Evolutionary conservation across 345 rosid genomes (phyloP), one percentile per base, ranked within the genome.

Genomic region (Moricandia moricandioides): DNA sequence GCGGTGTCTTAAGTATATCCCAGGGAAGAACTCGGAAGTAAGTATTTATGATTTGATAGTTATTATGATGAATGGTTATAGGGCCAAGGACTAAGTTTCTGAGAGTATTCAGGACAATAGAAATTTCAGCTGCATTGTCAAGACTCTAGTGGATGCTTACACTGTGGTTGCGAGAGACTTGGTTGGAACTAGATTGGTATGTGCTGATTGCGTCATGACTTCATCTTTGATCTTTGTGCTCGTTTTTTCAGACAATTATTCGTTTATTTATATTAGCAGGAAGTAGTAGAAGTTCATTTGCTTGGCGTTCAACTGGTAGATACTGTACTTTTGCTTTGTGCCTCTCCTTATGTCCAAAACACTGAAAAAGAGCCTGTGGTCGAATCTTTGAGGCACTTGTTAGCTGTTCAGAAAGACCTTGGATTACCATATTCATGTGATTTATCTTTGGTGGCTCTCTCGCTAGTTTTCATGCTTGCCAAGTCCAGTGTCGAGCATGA

Each of bases 401-500:
- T 91, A 80, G 78, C 79, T 70, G 82, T 82, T 69, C 96, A 89
- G 74, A 85, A 80, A 79, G 94, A 88, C 80, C 87, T 89, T 57
- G 82, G 80, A 57, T 79, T 93, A 80, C 75, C 66, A 37, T 89
- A 83, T 81, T 65, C 71, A 47, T 84, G 58, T 49, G 89, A 86
- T 75, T 65, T 88, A 37, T 85, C 87, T 17, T 74, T 91, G 65
- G 81, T 78, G 65, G 62, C 82, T 39, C 82, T 85, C 58, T 91
- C 91, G 58, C 78, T 91, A 63, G 77, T 86, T 80, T 39, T 69
- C 74, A 71, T 85, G 74, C 90, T 94, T 68, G 65, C 82, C 64
- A 84, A 85, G 45, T 87, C 91, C 16, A 94, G 76, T 68, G 87
- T 91, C 33, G 98, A 94, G 79, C 96, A 91, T 6, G 96, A 94